Evolutionary conservation across 805 yeast genomes (phyloP), one percentile per base, ranked within the genome.

Genomic region (Candida chauliodis): DNA sequence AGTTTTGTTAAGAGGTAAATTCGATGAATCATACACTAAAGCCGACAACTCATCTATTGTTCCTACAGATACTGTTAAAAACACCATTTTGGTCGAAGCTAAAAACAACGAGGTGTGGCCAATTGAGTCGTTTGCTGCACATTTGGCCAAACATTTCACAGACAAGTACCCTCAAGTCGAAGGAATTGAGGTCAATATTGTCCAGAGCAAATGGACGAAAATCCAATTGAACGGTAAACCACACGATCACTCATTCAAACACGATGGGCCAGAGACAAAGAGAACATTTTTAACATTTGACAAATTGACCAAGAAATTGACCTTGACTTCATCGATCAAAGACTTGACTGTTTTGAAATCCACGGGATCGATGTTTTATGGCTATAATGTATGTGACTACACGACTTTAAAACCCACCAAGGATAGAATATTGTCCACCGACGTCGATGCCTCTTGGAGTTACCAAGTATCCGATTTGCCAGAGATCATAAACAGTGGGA

Each of bases 61-160:
- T 35, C 96, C 97, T 42, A 90, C 97, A 7, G 96, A 89, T 62
- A 87, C 96, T 1, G 89, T 88, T 40, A 89, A 89, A 64, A 89
- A 89, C 72, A 89, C 96, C 36, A 78, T 86, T 47, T 72, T 84
- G 56, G 73, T 90, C 23, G 81, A 85, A 48, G 96, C 96, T 47
- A 85, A 84, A 64, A 80, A 75, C 55, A 73, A 78, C 35, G 86
- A 88, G 46, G 91, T 84, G 35, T 85, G 90, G 84, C 96, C 96
- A 43, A 81, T 85, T 48, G 97, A 90, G 72, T 73, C 83, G 41
- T 90, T 87, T 61, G 96, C 93, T 22, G 88, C 90, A 24, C 86
- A 78, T 47, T 67, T 90, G 46, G 95, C 86, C 31, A 68, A 79
- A 52, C 96, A 89, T 60, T 90, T 90, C 62, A 71, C 86, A 51